phyloP scores from a whole-genome alignment of 352 stramenopile genomes.

The Pythium scleroteichum region DNA sequence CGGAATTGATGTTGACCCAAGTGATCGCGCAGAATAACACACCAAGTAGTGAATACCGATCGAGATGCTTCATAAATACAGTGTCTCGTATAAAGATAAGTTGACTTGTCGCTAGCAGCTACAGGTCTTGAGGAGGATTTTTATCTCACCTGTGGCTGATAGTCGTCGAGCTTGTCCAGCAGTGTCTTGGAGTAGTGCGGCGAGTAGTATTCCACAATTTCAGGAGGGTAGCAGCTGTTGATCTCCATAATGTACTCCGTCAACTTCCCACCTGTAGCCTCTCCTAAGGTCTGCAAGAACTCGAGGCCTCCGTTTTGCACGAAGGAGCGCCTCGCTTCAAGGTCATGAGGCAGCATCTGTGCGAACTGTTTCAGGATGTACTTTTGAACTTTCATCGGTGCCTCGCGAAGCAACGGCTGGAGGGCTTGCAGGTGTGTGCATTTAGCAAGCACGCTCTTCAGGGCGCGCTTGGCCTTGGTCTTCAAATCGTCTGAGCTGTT shows the following conservation, averaged over 20 bases:
- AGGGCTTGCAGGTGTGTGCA: constrained; percentile 94
- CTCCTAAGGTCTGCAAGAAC: constrained; percentile 92
- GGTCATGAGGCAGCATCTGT: constrained; percentile 92
- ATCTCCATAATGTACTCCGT: constrained; percentile 95
- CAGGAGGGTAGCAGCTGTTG: constrained; percentile 95
- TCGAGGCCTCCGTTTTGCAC: constrained; percentile 93
- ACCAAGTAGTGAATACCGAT: background rate
- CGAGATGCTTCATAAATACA: background rate
- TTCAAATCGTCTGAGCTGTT: constrained; percentile 94
- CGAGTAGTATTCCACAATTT: constrained; percentile 97
- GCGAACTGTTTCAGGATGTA: constrained; percentile 96
- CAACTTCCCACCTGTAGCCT: constrained; percentile 91
- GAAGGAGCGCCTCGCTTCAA: constrained; percentile 91
- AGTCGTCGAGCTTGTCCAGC: constrained; percentile 96
- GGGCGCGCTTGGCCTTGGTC: constrained; percentile 92
- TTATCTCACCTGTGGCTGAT: constrained; percentile 87
- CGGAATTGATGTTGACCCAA: background rate
- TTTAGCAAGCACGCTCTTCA: constrained; percentile 94
- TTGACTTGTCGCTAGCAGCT: too few species aligned
- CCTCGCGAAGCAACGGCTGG: constrained; percentile 91
- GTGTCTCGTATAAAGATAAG: background rate
- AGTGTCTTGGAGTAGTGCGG: constrained; percentile 95
- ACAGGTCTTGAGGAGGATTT: too few species aligned
- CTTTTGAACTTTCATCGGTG: constrained; percentile 94
- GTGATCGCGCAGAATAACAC: constrained; percentile 2